Evolutionary conservation across 179 eudicot species (phyloP), one percentile per base, ranked within the genome.

Genomic region (Camellia oleifera): DNA sequence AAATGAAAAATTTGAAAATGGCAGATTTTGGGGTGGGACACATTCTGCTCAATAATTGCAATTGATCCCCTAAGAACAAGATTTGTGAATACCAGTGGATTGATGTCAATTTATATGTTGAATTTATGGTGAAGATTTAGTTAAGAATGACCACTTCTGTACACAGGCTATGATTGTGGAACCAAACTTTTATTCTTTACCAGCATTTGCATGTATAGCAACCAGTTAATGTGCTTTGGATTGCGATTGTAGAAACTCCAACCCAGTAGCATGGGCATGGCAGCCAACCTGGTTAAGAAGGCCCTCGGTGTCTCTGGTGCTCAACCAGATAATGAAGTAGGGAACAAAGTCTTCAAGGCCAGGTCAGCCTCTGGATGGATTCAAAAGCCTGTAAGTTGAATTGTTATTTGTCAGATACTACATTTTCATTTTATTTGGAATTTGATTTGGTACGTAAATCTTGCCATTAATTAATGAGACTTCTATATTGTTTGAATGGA

Each of bases 321-420:
- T 76, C 82, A 45, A 70, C 78, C 71, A 75, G 86, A 78, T 75
- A 71, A 83, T 78, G 81, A 77, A 45, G 78, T 69, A 73, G 86
- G 72, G 76, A 85, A 81, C 75, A 72, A 86, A 44, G 77, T 74
- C 46, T 42, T 74, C 68, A 83, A 84, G 66, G 86, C 77, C 66
- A 83, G 84, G 64, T 46, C 83, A 63, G 80, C 80, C 44, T 80
- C 88, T 48, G 74, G 67, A 74, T 79, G 83, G 74, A 65, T 57
- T 70, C 83, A 80, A 82, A 88, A 92, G 72, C 89, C 80, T 86
- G 97, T 95, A 83, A 92, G 97, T 79, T 54, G 9, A 18, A 53
- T n/a, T 67, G 44, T 74, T 17, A 42, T 68, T 9, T 42, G 50
- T 11, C 18, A 42, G 5, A 13, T 68, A 12, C 1, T 12, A 8